phyloP scores from a whole-genome alignment of 768 basidiomycete genomes.

The Gloeophyllum trabeum region DNA sequence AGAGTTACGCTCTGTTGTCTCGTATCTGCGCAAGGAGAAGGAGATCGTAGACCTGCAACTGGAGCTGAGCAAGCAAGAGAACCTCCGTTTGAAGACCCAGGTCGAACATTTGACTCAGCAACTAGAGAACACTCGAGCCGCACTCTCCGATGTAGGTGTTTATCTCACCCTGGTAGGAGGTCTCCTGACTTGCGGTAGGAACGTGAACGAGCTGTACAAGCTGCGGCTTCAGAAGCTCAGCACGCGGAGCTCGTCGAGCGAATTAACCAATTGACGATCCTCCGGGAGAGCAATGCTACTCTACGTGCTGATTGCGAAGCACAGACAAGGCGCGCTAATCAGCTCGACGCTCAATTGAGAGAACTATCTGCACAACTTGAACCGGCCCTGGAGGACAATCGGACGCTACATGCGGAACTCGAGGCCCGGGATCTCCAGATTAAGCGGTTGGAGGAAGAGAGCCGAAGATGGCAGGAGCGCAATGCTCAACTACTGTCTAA shows the following conservation, averaged over 20 bases:
- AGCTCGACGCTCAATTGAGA: conserved; percentile 55
- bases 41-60: conserved; percentile 85
- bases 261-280: conserved; percentile 77
- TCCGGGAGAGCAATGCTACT: conserved; percentile 83
- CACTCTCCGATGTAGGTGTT: conserved; percentile 54
- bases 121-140: conserved; percentile 58
- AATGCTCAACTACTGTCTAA: conserved; percentile 74
- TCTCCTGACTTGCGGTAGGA: conserved; percentile 34
- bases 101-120: conserved; percentile 62
- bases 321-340: conserved; percentile 55
- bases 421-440: conserved; percentile 59
- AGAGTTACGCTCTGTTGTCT: conserved; percentile 68
- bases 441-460: conserved; percentile 63
- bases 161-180: conserved; percentile 3
- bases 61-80: conserved; percentile 74
- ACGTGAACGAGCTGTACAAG: conserved; percentile 65
- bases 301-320: conserved; percentile 67
- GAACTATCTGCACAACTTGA: conserved; percentile 51
- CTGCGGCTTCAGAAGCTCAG: conserved; percentile 62
- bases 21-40: conserved; percentile 82
- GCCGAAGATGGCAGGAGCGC: conserved; percentile 74
- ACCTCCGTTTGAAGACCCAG: conserved; percentile 58
- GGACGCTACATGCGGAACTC: conserved; percentile 60
- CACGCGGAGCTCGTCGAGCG: conserved; percentile 78
- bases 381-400: conserved; percentile 63